A percentile compares a stretch with the other conserved stretches of the same genome.
These are phyloP conservation scores for Hericium rajendrae DNA, from an alignment of 768 basidiomycete genomes.

Conservation along the genomic window DNA sequence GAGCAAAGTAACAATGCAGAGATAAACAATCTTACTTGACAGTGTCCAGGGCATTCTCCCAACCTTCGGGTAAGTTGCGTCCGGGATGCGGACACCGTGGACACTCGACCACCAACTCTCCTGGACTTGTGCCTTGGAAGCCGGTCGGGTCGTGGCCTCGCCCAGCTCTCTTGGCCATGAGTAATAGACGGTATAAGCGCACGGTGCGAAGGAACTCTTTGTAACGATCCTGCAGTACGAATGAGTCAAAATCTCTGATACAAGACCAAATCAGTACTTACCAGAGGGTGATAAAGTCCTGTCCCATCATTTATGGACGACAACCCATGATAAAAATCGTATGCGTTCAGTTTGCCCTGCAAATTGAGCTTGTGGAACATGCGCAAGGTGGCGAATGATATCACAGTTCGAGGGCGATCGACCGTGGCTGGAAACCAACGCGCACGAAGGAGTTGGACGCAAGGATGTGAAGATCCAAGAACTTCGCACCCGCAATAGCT, in stretches of 20 bases:
- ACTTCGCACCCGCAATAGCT: neutral
- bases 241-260: neutral
- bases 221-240: neutral
- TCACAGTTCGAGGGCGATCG: neutral
- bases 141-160: slow-evolving; percentile 4
- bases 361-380: slow-evolving; percentile 3
- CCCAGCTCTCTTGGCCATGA: neutral
- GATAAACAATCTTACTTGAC: neutral
- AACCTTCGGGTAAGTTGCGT: slow-evolving; percentile 2
- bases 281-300: neutral
- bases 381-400: neutral
- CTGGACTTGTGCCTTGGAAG: neutral
- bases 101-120: neutral
- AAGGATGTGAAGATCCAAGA: neutral
- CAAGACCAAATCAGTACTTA: neutral
- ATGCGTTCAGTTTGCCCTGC: neutral
- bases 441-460: slow-evolving; percentile 2
- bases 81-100: slow-evolving; percentile 4
- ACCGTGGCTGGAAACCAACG: slow-evolving; percentile 3
- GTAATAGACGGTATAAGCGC: neutral
- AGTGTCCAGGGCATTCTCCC: neutral
- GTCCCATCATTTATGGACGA: neutral
- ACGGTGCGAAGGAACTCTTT: neutral
- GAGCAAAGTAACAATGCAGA: neutral
- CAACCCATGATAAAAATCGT: slow-evolving; percentile 3